Evolutionary conservation across 169 alveolate species (phyloP).

Genomic region (Ichthyophthirius multifiliis): DNA sequence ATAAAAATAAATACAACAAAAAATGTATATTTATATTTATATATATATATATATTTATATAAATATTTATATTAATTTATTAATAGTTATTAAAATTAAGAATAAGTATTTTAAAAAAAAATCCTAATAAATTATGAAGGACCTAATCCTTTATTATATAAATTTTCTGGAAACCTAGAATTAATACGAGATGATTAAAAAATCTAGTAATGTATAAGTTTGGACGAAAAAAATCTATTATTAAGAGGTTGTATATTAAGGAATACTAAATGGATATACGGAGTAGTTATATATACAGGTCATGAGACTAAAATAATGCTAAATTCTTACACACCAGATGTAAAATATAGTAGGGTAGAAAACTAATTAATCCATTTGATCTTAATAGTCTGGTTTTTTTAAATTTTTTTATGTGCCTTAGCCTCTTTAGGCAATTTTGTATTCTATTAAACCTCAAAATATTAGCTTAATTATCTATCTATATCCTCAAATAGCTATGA

Average conservation of each 20-base stretch:
- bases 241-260: constrained; percentile 93
- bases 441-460: no score
- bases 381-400: constrained; percentile 27
- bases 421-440: constrained; percentile 19
- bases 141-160: constrained; percentile 23
- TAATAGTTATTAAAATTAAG: not conserved
- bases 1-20: not conserved
- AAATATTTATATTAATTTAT: not conserved
- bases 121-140: not conserved
- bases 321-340: constrained; percentile 56
- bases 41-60: not conserved
- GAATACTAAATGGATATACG: constrained; percentile 93
- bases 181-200: constrained; percentile 9
- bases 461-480: no score
- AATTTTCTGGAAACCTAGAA: constrained; percentile 23
- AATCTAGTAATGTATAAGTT: not conserved
- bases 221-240: constrained; percentile 29
- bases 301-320: constrained; percentile 92
- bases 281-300: constrained; percentile 94
- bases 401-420: constrained; percentile 43
- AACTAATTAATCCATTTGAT: constrained; percentile 44
- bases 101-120: not conserved
- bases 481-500: not conserved
- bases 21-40: not conserved
- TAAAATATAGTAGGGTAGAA: constrained; percentile 47